These are phyloP conservation scores for Lyophyllum atratum DNA, from an alignment of 768 basidiomycete species.

Conservation along the genomic window DNA sequence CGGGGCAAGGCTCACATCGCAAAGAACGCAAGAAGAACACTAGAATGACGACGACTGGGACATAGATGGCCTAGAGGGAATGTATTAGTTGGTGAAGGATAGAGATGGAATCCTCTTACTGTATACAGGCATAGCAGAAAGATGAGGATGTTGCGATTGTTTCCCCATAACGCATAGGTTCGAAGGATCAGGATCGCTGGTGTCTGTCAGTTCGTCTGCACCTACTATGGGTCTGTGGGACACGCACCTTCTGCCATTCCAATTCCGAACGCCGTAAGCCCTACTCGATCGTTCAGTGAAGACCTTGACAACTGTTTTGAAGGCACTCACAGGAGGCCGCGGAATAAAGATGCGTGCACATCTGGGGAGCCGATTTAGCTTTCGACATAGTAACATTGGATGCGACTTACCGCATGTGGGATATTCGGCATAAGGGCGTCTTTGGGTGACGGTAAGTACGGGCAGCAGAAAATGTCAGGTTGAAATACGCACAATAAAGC, in stretches of 20 bases:
- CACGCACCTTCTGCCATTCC: constrained; percentile 13
- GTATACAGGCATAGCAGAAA: constrained; percentile 4
- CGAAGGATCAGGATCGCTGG: constrained; percentile 20
- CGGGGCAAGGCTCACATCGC: neutral
- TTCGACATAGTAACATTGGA: neutral
- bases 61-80: neutral
- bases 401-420: neutral
- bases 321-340: constrained; percentile 1
- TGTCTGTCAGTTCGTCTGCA: neutral
- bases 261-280: constrained; percentile 4
- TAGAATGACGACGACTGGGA: constrained; percentile 1
- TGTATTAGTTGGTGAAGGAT: neutral
- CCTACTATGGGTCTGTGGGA: neutral
- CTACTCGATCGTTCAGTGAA: neutral
- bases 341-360: constrained; percentile 4
- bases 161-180: constrained; percentile 19
- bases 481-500: constrained; percentile 19
- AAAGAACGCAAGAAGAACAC: constrained; percentile 9
- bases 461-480: neutral
- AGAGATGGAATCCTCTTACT: neutral
- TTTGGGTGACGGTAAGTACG: neutral
- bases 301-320: neutral
- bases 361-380: neutral
- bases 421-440: constrained; percentile 1
- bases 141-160: constrained; percentile 7